Percentiles rank a stretch among this genome's conserved stretches.
phyloP scores from a whole-genome alignment of 768 basidiomycete genomes.

The Amanita phalloides region DNA sequence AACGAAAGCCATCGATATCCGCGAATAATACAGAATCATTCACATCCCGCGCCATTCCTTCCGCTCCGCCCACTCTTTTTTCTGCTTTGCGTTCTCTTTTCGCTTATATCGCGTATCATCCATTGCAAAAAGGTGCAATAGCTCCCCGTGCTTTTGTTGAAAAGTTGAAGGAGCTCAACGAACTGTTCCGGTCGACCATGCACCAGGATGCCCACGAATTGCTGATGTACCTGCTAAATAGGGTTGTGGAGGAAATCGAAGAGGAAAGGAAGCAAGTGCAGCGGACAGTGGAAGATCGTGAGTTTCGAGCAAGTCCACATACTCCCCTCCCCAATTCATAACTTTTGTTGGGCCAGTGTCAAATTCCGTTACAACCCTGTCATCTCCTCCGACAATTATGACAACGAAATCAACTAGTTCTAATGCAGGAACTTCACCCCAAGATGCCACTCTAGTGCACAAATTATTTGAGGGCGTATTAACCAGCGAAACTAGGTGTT shows the following conservation, averaged over 20 bases:
- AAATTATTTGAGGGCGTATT: slow-evolving; percentile 86
- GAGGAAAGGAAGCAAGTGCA: slow-evolving; percentile 43
- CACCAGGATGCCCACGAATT: slow-evolving; percentile 99
- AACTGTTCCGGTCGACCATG: slow-evolving; percentile 80
- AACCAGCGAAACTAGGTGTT: slow-evolving; percentile 94
- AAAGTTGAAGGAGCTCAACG: slow-evolving; percentile 89
- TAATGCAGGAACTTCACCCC: slow-evolving; percentile 34
- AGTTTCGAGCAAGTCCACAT: slow-evolving; percentile 20
- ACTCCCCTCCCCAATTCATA: neutral
- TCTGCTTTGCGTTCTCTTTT: slow-evolving; percentile 93
- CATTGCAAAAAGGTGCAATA: slow-evolving; percentile 72
- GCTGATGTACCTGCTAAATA: slow-evolving; percentile 87
- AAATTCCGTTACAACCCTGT: slow-evolving; percentile 40
- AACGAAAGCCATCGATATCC: slow-evolving; percentile 33
- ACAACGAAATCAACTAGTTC: slow-evolving; percentile 30
- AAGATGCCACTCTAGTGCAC: slow-evolving; percentile 73
- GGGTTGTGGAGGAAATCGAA: slow-evolving; percentile 88
- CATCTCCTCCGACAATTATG: slow-evolving; percentile 31
- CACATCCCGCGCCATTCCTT: slow-evolving; percentile 35
- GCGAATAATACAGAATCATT: slow-evolving; percentile 16
- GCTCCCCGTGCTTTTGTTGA: slow-evolving; percentile 88
- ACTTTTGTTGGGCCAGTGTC: slow-evolving; percentile 33
- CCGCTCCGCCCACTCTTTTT: slow-evolving; percentile 68
- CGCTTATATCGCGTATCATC: slow-evolving; percentile 69
- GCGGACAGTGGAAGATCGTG: slow-evolving; percentile 44